Conservation (phyloP, 257 asterid species). For the Solanum etuberosum region DNA sequence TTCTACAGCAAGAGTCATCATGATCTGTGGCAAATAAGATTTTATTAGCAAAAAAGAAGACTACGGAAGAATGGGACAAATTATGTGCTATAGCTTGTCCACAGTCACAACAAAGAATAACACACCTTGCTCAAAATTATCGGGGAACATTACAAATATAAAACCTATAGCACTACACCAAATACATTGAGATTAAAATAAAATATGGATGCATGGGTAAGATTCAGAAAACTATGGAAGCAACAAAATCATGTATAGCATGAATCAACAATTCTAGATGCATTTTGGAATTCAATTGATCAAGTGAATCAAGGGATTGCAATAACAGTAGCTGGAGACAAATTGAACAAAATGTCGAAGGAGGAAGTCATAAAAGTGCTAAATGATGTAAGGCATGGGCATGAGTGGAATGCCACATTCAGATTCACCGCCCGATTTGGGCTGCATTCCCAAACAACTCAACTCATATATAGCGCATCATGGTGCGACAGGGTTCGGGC, state of each 20-base stretch:
- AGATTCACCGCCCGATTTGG: neutral
- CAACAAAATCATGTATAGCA: neutral
- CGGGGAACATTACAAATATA: neutral
- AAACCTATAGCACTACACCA: neutral
- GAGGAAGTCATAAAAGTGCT: neutral
- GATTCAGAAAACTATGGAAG: neutral
- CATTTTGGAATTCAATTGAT: neutral
- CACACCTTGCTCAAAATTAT: neutral
- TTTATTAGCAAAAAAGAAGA: neutral
- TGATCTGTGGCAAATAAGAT: neutral
- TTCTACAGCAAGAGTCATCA: neutral
- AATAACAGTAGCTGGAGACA: neutral
- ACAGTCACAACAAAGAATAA: neutral
- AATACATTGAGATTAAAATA: neutral
- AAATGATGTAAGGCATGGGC: neutral
- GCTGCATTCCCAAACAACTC: neutral
- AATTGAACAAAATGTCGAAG: neutral
- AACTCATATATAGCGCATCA: neutral
- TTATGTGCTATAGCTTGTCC: neutral
- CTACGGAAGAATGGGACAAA: neutral
- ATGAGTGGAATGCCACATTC: neutral
- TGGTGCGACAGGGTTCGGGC: neutral
- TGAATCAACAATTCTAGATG: neutral
- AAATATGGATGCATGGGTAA: neutral
- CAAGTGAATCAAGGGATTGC: neutral